These are phyloP conservation scores for Lathyrus oleraceus DNA, from an alignment of 306 rosid species.

Conservation along the genomic window DNA sequence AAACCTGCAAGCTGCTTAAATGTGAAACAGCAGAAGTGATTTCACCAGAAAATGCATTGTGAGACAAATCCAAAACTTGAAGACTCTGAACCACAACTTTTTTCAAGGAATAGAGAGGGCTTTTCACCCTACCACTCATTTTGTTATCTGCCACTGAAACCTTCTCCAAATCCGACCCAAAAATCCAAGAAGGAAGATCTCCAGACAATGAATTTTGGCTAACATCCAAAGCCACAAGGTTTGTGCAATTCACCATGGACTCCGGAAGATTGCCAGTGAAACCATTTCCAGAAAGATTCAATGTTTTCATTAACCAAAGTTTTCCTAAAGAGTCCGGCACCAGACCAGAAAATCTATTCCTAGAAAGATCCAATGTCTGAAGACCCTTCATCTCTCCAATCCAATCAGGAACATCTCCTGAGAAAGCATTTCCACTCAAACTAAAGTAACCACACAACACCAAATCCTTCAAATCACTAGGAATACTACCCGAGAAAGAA, in stretches of 20 bases:
- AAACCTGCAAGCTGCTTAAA: conserved; percentile 61
- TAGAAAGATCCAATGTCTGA: conserved; percentile 72
- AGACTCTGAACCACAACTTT: conserved; percentile 58
- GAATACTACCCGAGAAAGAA: conserved; percentile 64
- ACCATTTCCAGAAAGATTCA: conserved; percentile 72
- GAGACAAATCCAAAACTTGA: conserved; percentile 76
- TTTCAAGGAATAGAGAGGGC: conserved; percentile 36
- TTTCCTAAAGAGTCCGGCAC: conserved; percentile 69
- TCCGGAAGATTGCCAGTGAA: conserved; percentile 69
- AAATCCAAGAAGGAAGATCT: conserved; percentile 75
- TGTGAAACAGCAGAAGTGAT: conserved; percentile 56
- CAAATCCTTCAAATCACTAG: conserved; percentile 66
- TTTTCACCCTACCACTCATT: conserved; percentile 29
- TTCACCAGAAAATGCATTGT: conserved; percentile 73
- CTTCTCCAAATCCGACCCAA: conserved; percentile 55
- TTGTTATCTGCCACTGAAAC: conserved; percentile 53
- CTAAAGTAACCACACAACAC: conserved; percentile 60
- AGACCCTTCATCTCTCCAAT: conserved; percentile 79
- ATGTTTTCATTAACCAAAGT: conserved; percentile 60
- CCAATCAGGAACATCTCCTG: conserved; percentile 79
- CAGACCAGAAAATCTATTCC: conserved; percentile 68
- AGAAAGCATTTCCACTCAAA: conserved; percentile 60
- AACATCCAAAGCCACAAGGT: conserved; percentile 64
- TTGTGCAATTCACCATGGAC: conserved; percentile 61
- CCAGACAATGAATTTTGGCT: conserved; percentile 76